Percentiles rank a stretch among this genome's conserved stretches.
Evolutionary conservation across 331 rosid species (phyloP).

Genomic region (Stylosanthes scabra): DNA sequence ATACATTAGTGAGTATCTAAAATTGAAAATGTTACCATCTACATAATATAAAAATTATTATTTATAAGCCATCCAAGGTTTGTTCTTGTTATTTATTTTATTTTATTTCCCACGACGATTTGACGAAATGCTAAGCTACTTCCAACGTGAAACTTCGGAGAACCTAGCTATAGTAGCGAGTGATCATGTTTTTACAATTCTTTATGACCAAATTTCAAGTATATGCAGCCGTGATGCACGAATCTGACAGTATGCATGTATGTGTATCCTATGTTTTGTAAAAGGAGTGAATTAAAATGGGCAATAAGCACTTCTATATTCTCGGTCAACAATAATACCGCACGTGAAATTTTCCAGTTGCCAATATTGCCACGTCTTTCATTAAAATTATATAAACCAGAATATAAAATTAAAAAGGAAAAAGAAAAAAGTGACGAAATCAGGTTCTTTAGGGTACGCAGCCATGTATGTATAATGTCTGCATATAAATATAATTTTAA

Average conservation of each 20-base stretch:
- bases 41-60: no score
- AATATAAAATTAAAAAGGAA: no score
- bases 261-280: slow-evolving; percentile 2
- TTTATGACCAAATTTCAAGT: background rate
- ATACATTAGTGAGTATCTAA: no score
- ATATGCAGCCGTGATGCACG: slow-evolving; percentile 9
- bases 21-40: no score
- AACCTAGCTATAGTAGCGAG: background rate
- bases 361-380: slow-evolving; percentile 30
- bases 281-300: no score
- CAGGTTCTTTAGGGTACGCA: background rate
- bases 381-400: background rate
- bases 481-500: background rate
- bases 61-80: no score
- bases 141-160: slow-evolving; percentile 22
- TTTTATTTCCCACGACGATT: background rate
- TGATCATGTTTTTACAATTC: background rate
- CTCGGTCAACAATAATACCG: background rate
- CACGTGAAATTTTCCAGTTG: slow-evolving; percentile 4
- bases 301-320: no score
- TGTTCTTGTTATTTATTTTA: background rate
- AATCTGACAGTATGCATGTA: background rate
- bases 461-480: background rate
- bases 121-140: background rate
- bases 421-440: background rate